A percentile compares a stretch with the other conserved stretches of the same genome.
These are phyloP conservation scores for Taphrina betulina DNA, from an alignment of 1,139 yeast species.

Conservation along the genomic window DNA sequence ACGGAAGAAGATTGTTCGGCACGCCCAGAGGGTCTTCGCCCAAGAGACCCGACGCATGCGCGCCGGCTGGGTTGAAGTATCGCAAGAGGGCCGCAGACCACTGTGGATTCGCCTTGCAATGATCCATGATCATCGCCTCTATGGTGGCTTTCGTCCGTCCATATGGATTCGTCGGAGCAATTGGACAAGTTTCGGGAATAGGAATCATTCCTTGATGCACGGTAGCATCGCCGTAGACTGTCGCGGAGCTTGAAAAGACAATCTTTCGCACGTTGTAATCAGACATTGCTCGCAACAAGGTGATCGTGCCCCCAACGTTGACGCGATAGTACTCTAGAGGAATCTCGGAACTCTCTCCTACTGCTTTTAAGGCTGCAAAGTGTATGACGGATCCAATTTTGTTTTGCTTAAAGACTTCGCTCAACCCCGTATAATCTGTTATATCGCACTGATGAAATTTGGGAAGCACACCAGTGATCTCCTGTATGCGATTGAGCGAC, in stretches of 20 bases:
- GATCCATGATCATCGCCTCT: slow-evolving; percentile 63
- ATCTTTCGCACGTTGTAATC: slow-evolving; percentile 52
- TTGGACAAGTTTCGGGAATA: slow-evolving; percentile 75
- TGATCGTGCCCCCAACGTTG: slow-evolving; percentile 66
- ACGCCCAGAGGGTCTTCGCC: slow-evolving; percentile 81
- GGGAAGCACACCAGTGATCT: slow-evolving; percentile 48
- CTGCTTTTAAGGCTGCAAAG: slow-evolving; percentile 86
- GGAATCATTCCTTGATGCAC: slow-evolving; percentile 73
- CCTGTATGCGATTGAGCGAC: slow-evolving; percentile 65
- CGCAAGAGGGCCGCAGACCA: slow-evolving; percentile 70
- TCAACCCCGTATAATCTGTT: slow-evolving; percentile 53
- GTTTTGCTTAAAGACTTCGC: slow-evolving; percentile 53
- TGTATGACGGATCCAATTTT: slow-evolving; percentile 65
- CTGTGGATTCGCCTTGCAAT: slow-evolving; percentile 51
- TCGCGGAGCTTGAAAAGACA: slow-evolving; percentile 77
- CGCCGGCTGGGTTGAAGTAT: slow-evolving; percentile 82
- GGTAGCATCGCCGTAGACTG: slow-evolving; percentile 82
- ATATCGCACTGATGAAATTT: slow-evolving; percentile 63
- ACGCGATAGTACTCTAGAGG: slow-evolving; percentile 73
- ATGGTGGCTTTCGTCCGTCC: slow-evolving; percentile 69
- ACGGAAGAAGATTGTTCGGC: slow-evolving; percentile 75
- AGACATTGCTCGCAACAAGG: slow-evolving; percentile 57
- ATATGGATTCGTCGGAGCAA: slow-evolving; percentile 74
- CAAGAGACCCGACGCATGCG: slow-evolving; percentile 74
- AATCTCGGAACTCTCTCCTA: slow-evolving; percentile 71